Evolutionary conservation across 352 stramenopile species (phyloP).

Genomic region (Globisporangium echinulatum): DNA sequence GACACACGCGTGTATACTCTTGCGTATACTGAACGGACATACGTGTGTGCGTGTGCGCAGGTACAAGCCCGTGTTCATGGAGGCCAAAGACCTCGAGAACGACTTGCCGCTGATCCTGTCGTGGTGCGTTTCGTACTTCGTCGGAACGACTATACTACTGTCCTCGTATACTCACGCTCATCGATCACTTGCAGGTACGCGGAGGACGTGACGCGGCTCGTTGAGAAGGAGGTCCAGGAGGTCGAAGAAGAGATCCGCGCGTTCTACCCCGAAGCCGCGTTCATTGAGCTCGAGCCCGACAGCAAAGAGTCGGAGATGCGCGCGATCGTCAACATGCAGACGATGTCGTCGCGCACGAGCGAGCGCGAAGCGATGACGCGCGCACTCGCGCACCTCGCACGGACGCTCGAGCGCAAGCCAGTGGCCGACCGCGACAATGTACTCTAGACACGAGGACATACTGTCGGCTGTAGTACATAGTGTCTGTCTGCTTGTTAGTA

Average conservation of each 20-base stretch:
- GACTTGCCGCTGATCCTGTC: slow-evolving; percentile 92
- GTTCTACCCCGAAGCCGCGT: slow-evolving; percentile 92
- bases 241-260: slow-evolving; percentile 92
- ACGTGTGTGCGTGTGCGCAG: slow-evolving; percentile 15
- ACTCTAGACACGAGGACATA: slow-evolving; percentile 4
- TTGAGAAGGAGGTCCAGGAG: slow-evolving; percentile 94
- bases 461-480: too few species aligned
- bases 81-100: slow-evolving; percentile 87
- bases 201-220: slow-evolving; percentile 94
- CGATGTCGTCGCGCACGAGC: slow-evolving; percentile 70
- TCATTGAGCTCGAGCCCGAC: slow-evolving; percentile 97
- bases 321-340: slow-evolving; percentile 76
- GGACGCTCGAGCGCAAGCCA: slow-evolving; percentile 45
- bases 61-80: slow-evolving; percentile 92
- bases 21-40: not conserved
- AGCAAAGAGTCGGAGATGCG: slow-evolving; percentile 87
- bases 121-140: slow-evolving; percentile 57
- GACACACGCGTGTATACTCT: too few species aligned
- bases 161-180: not conserved
- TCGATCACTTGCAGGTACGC: slow-evolving; percentile 44
- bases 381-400: slow-evolving; percentile 64
- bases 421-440: slow-evolving; percentile 13
- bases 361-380: slow-evolving; percentile 83
- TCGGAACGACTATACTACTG: too few species aligned
- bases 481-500: too few species aligned